Conservation (phyloP, 192 early-diverging fungal genomes). For the Irineochytrium annulatum region DNA sequence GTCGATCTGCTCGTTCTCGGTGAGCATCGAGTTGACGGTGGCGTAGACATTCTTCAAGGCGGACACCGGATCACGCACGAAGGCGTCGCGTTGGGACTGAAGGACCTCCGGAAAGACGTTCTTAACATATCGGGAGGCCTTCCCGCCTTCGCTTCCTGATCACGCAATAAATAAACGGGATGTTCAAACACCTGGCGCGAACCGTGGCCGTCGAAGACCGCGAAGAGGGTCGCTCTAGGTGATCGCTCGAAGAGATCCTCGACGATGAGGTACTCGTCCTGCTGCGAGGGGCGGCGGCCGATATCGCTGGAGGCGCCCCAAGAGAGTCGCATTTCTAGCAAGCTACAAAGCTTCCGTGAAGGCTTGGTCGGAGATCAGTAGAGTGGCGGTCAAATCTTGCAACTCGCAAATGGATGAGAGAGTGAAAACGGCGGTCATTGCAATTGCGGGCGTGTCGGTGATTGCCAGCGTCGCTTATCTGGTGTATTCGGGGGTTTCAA, state of each 20-base stretch:
- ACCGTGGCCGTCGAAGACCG: conserved; percentile 56
- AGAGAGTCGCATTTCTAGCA: conserved; percentile 4
- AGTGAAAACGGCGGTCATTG: no score
- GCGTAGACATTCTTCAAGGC: conserved; percentile 29
- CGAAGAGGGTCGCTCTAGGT: conserved; percentile 33
- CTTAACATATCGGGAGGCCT: conserved; percentile 29
- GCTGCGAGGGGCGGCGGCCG: conserved; percentile 38
- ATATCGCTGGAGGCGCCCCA: conserved; percentile 27
- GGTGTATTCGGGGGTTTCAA: no score
- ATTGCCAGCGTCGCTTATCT: no score
- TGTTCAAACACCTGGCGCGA: neutral
- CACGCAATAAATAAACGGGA: neutral
- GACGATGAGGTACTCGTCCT: conserved; percentile 32
- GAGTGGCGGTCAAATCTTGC: no score
- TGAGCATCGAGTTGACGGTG: conserved; percentile 29
- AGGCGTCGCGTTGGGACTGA: neutral
- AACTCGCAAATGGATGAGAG: no score
- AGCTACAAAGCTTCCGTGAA: no score
- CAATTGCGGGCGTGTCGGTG: no score
- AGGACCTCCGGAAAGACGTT: conserved; percentile 26
- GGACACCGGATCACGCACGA: conserved; percentile 24
- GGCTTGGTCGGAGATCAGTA: no score
- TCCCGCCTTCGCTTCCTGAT: conserved; percentile 38
- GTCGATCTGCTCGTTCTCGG: conserved; percentile 35
- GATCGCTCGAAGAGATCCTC: conserved; percentile 19